Percentiles rank a stretch among this genome's conserved stretches.
These are phyloP conservation scores for Lasiosphaeriaceae sp. DNA, from an alignment of 495 filamentous ascomycete species.

Conservation along the genomic window DNA sequence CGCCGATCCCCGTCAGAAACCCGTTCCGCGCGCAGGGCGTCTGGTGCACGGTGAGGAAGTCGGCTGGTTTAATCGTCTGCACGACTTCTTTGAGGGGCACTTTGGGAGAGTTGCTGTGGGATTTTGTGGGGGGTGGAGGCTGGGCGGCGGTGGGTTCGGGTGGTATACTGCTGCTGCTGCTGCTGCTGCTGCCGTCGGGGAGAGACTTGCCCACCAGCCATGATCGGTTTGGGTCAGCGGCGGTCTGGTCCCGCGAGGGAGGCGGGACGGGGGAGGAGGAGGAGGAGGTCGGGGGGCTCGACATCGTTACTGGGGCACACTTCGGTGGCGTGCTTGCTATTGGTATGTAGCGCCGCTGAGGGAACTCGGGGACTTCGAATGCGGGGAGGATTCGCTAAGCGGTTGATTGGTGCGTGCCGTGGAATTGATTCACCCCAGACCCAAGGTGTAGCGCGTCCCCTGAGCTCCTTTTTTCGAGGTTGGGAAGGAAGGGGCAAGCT, in stretches of 20 bases:
- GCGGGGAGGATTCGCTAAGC: too few species aligned
- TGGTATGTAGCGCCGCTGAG: too few species aligned
- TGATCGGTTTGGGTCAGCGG: constrained; percentile 9
- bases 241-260: neutral
- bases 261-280: neutral
- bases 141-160: constrained; percentile 1
- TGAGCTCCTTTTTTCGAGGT: constrained; percentile 13
- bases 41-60: constrained; percentile 71
- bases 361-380: too few species aligned
- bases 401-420: too few species aligned
- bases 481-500: neutral
- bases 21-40: constrained; percentile 81
- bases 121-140: neutral
- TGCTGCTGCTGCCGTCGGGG: neutral
- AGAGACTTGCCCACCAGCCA: constrained; percentile 2
- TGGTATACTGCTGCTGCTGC: neutral
- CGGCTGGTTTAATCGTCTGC: constrained; percentile 60
- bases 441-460: constrained; percentile 12
- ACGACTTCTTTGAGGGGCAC: constrained; percentile 58
- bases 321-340: too few species aligned
- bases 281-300: neutral
- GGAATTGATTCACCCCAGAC: neutral
- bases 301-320: too few species aligned
- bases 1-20: constrained; percentile 74
- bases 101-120: constrained; percentile 7